These are phyloP conservation scores for Bjerkandera adusta DNA, from an alignment of 1,284 basidiomycete genomes.

Conservation along the genomic window DNA sequence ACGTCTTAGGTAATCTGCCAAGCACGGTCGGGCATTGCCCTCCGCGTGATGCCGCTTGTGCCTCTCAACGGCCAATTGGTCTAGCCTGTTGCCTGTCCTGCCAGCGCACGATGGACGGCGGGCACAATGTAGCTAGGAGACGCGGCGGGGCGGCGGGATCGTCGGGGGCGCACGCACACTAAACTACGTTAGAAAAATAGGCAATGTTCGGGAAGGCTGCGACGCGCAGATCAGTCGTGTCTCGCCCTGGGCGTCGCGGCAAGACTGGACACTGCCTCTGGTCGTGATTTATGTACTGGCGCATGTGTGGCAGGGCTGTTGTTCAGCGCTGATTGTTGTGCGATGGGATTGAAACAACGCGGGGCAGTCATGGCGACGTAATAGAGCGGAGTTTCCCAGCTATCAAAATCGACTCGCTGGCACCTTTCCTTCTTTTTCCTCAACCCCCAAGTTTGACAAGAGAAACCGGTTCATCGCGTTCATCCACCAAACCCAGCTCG, in stretches of 20 bases:
- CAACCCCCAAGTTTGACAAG: constrained; percentile 78
- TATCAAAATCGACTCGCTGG: constrained; percentile 34
- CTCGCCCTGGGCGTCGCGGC: not conserved
- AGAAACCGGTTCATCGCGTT: constrained; percentile 79
- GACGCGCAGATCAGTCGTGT: too few relatives aligned
- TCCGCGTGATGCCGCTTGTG: too few relatives aligned
- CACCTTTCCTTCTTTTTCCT: constrained; percentile 43
- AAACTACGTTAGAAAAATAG: too few relatives aligned
- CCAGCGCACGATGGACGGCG: too few relatives aligned
- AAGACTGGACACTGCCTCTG: not conserved
- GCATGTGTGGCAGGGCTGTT: not conserved
- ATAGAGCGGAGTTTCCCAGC: constrained; percentile 31
- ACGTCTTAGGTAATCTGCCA: constrained; percentile 16
- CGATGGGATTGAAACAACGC: constrained; percentile 13
- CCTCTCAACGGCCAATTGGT: too few relatives aligned
- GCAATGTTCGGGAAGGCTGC: too few relatives aligned
- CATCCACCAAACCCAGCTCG: constrained; percentile 52
- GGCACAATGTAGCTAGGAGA: too few relatives aligned
- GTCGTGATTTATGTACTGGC: constrained; percentile 1
- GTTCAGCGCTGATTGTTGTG: constrained; percentile 12
- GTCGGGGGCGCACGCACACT: too few relatives aligned
- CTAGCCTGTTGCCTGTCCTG: too few relatives aligned
- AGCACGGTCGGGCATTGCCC: too few relatives aligned
- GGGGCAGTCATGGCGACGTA: constrained; percentile 31
- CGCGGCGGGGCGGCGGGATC: too few relatives aligned